Percentiles rank a stretch among this genome's conserved stretches.
Conservation (phyloP, 106 monocot genomes). For the Triglochin maritima region DNA sequence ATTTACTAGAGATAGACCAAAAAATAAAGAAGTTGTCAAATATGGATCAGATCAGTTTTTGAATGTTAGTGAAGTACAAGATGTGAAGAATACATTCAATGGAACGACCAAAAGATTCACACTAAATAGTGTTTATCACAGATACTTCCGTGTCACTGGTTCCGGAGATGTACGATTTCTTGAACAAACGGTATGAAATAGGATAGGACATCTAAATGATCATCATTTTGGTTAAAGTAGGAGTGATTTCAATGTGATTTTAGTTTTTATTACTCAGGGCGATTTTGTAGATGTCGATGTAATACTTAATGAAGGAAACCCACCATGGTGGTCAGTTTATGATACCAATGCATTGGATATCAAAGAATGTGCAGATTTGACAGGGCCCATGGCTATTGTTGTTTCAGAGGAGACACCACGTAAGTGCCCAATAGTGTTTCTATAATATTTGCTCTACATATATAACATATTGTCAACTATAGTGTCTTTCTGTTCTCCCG, state of each 20-base stretch:
- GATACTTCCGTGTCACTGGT: constrained; percentile 82
- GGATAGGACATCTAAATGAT: not conserved
- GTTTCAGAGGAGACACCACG: constrained; percentile 99
- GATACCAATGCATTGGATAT: constrained; percentile 38
- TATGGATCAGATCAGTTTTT: constrained; percentile 43
- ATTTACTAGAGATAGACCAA: constrained; percentile 86
- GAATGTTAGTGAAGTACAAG: constrained; percentile 11
- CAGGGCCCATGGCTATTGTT: constrained; percentile 83
- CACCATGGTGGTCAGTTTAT: constrained; percentile 92
- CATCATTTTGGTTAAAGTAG: too few relatives aligned
- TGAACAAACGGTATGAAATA: constrained; percentile 56
- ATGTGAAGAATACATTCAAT: constrained; percentile 59
- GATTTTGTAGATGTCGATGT: constrained; percentile 52
- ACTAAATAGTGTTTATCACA: constrained; percentile 55
- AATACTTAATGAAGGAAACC: constrained; percentile 44
- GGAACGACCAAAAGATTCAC: constrained; percentile 48
- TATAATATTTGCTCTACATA: not conserved
- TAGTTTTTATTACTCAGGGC: constrained; percentile 22
- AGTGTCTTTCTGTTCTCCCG: too few relatives aligned
- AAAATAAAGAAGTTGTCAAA: constrained; percentile 92
- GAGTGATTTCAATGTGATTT: not conserved
- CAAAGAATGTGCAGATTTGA: constrained; percentile 46
- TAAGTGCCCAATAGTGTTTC: constrained; percentile 11
- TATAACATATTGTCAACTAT: not conserved
- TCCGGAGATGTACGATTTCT: constrained; percentile 90